Base-by-base conservation (phyloP, 441 rosid species). In the Brassica balearica region DNA sequence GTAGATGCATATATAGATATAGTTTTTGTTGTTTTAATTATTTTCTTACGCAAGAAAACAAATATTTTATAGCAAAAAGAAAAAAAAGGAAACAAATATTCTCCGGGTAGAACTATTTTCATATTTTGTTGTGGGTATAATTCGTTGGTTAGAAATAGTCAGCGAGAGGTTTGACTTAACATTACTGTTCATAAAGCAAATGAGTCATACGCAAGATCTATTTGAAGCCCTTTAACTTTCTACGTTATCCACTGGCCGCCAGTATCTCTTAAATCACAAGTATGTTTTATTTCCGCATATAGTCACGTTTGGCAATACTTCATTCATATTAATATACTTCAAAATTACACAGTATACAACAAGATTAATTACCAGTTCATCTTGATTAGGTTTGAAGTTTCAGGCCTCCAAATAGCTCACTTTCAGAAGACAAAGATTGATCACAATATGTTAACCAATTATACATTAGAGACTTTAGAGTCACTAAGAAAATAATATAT, bases 341-440 rank as follows among this genome's bases (percentile, higher is more conserved):
- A 71, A 25, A 20, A 14, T 71, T 41, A 41, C 5, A 55, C 20
- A 36, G 25, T 71, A 56, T 12, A 27, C 58, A 17, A 51, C 14
- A 65, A 20, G 67, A 56, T 46, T 48, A 67, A 8, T 73, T 72
- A 60, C 64, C 43, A 20, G 38, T 46, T 48, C 20, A 67, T 78
- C 43, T 78, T 61, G 65, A 68, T 78, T 73, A 68, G 82, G 70
- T 78, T 73, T 68, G 82, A 68, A 68, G 70, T 73, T 48, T 73
- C 17, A 23, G 11, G 23, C 51, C 58, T 59, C 55, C 67, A 17
- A 38, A 36, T 77, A 9, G n/a, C 53, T 43, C 43, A 34, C 80
- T 61, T 62, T 69, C 55, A 59, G n/a, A 77, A 38, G 51, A 59
- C 67, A 46, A 58, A 6, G 9, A 34, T 34, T 15, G n/a, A 61